Percentiles rank a stretch among this genome's conserved stretches.
phyloP scores from a whole-genome alignment of 148 eudicot species.

The Rhododendron ovatum region DNA sequence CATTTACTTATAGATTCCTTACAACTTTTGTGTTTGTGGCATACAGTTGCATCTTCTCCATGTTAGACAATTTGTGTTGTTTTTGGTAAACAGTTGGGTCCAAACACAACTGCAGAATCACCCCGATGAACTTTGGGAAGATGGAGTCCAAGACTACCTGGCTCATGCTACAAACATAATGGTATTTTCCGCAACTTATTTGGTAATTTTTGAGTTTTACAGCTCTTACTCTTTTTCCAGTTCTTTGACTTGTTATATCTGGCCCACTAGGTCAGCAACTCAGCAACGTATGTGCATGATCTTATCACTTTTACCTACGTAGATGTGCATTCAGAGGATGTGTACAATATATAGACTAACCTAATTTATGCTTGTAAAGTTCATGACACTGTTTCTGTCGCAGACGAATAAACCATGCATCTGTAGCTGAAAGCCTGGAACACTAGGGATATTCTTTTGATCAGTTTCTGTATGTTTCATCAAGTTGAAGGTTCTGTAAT shows the following conservation, averaged over 20 bases:
- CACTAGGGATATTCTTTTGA: neutral
- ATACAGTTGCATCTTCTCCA: neutral
- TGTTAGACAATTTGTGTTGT: conserved; percentile 10
- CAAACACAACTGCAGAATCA: conserved; percentile 80
- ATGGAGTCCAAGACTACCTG: conserved; percentile 75
- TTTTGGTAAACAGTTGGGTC: conserved; percentile 72
- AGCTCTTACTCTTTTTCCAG: neutral
- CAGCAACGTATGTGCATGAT: neutral
- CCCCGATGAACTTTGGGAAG: conserved; percentile 98
- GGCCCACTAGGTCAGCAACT: neutral
- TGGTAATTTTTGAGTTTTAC: neutral
- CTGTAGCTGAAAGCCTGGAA: neutral
- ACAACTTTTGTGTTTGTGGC: neutral
- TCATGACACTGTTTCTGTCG: neutral
- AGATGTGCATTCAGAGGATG: neutral
- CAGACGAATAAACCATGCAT: neutral
- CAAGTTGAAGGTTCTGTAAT: neutral
- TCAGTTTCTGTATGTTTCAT: neutral
- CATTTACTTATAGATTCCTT: neutral
- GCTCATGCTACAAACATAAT: conserved; percentile 60
- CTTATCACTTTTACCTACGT: neutral
- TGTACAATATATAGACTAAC: neutral
- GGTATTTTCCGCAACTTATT: conserved; percentile 31
- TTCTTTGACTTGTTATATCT: neutral
- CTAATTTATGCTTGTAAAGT: neutral